These are phyloP conservation scores for Coniochaeta prunicola DNA, from an alignment of 2,329 filamentous ascomycete species.

Conservation along the genomic window DNA sequence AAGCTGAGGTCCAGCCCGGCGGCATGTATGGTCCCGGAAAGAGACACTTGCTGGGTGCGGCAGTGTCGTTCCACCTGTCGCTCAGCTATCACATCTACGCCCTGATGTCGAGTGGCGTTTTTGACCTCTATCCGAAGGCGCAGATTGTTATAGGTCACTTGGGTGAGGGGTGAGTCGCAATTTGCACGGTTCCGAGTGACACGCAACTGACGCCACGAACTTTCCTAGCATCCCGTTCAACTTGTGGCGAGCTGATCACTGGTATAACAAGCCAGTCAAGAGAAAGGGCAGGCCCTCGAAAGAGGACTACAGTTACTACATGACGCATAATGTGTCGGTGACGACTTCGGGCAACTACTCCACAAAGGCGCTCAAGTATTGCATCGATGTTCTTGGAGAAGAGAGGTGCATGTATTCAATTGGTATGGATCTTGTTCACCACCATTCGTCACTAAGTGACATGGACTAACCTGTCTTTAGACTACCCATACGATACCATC, in stretches of 20 bases:
- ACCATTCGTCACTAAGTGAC: no score
- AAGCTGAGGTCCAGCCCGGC: constrained; percentile 14
- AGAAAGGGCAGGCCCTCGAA: constrained; percentile 25
- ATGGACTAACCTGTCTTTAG: constrained; percentile 7
- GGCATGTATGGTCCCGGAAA: constrained; percentile 20
- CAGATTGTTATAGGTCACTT: constrained; percentile 35
- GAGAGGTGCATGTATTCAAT: constrained; percentile 32
- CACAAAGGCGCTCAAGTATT: constrained; percentile 30
- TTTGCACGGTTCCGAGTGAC: background rate
- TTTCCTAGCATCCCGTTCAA: constrained; percentile 33
- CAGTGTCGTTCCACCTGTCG: constrained; percentile 32
- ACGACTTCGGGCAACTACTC: constrained; percentile 34
- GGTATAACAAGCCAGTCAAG: constrained; percentile 35
- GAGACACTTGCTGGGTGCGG: constrained; percentile 25
- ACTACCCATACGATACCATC: constrained; percentile 26
- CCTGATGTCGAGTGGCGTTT: constrained; percentile 32
- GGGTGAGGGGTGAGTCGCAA: constrained; percentile 27
- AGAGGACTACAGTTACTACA: constrained; percentile 31
- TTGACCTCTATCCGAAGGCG: constrained; percentile 31
- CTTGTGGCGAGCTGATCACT: constrained; percentile 30
- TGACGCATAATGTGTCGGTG: constrained; percentile 31
- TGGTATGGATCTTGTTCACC: constrained; percentile 17
- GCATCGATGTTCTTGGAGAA: constrained; percentile 28
- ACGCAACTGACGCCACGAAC: background rate
- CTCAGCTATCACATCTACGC: constrained; percentile 37